Evolutionary conservation across 352 stramenopile genomes (phyloP).

Genomic region (Pythium dissotocum): DNA sequence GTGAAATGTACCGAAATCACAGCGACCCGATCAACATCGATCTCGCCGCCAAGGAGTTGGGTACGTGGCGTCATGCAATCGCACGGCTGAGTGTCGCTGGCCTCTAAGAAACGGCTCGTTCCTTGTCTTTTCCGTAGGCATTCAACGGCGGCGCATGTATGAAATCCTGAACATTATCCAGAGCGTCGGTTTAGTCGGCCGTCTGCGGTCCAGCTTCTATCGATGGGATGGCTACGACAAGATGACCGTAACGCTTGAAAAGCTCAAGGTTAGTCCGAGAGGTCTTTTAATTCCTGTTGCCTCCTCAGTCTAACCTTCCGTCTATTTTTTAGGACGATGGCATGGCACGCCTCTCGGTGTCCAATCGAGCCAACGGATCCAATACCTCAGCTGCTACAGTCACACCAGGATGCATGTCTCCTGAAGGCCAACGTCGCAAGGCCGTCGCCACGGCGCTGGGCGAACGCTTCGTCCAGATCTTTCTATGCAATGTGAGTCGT

Average conservation of each 20-base stretch:
- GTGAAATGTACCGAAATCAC: conserved; percentile 35
- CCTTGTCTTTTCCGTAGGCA: conserved; percentile 20
- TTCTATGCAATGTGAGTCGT: conserved; percentile 37
- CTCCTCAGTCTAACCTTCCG: neutral
- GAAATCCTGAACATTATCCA: conserved; percentile 51
- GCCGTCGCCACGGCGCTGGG: conserved; percentile 36
- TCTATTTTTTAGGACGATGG: conserved; percentile 25
- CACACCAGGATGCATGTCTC: conserved; percentile 12
- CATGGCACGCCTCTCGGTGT: conserved; percentile 19
- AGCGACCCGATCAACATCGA: conserved; percentile 43
- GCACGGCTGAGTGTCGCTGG: neutral
- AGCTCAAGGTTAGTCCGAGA: conserved; percentile 29
- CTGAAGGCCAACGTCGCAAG: conserved; percentile 31
- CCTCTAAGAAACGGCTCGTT: conserved; percentile 3
- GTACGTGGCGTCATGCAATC: conserved; percentile 18
- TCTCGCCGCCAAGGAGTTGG: conserved; percentile 34
- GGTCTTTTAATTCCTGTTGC: neutral
- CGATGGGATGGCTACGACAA: conserved; percentile 37
- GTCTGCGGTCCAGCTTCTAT: conserved; percentile 35
- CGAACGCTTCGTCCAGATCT: conserved; percentile 42
- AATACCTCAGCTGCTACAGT: neutral
- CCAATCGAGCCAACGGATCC: conserved; percentile 6
- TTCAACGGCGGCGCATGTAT: conserved; percentile 38
- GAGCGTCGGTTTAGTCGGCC: conserved; percentile 37
- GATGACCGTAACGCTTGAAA: conserved; percentile 30